A percentile compares a stretch with the other conserved stretches of the same genome.
These are phyloP conservation scores for Hanseniaspora valbyensis DNA, from an alignment of 805 yeast genomes.

Conservation along the genomic window DNA sequence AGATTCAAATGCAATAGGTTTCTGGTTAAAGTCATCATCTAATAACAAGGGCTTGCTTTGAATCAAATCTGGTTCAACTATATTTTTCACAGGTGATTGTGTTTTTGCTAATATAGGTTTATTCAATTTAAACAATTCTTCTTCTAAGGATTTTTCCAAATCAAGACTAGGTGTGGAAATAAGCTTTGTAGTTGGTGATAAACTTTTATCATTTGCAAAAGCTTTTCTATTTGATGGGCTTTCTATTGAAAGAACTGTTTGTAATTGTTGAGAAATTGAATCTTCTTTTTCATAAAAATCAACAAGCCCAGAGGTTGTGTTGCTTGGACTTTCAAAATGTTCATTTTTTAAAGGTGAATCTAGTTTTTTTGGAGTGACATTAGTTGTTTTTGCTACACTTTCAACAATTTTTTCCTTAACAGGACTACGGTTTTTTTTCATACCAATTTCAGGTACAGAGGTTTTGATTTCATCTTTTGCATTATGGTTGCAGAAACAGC, in stretches of 20 bases:
- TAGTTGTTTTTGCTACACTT: too few species aligned
- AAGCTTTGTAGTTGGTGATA: neutral
- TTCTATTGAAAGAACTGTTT: neutral
- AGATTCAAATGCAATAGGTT: slow-evolving; percentile 5
- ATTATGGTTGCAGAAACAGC: too few species aligned
- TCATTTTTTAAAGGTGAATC: too few species aligned
- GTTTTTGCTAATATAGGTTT: neutral
- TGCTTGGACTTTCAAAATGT: neutral
- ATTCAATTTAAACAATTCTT: slow-evolving; percentile 1
- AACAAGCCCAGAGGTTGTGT: neutral
- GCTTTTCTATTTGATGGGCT: neutral
- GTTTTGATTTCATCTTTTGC: too few species aligned
- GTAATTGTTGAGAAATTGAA: neutral
- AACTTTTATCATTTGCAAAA: neutral
- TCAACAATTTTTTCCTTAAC: too few species aligned
- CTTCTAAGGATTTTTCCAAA: slow-evolving; percentile 5
- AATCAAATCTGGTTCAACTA: neutral
- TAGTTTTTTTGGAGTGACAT: too few species aligned
- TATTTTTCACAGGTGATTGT: neutral
- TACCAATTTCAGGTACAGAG: too few species aligned
- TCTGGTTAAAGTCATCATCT: neutral
- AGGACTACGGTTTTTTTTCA: too few species aligned
- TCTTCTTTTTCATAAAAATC: slow-evolving; percentile 10
- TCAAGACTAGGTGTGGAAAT: neutral
- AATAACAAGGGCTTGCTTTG: neutral